Percentiles rank a stretch among this genome's conserved stretches.
phyloP scores from a whole-genome alignment of 768 basidiomycete genomes.

The Leccinum variicolor region DNA sequence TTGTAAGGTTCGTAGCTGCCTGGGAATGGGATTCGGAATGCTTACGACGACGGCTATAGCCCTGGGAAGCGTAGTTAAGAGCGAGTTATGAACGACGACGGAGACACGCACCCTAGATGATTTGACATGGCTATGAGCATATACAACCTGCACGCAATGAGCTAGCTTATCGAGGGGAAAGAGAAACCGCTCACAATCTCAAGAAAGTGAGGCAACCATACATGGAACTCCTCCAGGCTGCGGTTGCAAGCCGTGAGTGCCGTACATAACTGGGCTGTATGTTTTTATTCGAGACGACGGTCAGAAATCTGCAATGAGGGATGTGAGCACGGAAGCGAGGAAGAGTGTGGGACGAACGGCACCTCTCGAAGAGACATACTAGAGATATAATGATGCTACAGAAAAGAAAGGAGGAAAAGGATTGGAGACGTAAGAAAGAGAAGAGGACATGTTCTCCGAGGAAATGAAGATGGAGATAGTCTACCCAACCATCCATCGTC shows the following conservation, averaged over 20 bases:
- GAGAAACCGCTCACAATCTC: constrained; percentile 49
- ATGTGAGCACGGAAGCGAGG: constrained; percentile 1
- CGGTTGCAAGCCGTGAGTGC: constrained; percentile 42
- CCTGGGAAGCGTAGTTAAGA: constrained; percentile 7
- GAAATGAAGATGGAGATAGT: constrained; percentile 41
- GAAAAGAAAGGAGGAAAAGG: constrained; percentile 46
- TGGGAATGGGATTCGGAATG: not conserved
- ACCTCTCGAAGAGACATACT: constrained; percentile 63
- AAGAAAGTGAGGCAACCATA: constrained; percentile 58
- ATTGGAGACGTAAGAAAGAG: constrained; percentile 40
- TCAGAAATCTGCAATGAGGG: constrained; percentile 40
- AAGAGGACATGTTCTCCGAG: constrained; percentile 47
- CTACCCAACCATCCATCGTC: constrained; percentile 45
- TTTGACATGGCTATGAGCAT: constrained; percentile 76
- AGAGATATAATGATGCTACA: constrained; percentile 41
- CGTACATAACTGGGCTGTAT: constrained; percentile 42
- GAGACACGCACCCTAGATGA: constrained; percentile 55
- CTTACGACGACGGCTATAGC: constrained; percentile 27
- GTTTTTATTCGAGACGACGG: constrained; percentile 46
- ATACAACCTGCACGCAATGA: constrained; percentile 45
- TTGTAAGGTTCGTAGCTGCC: not conserved
- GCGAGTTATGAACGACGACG: constrained; percentile 2
- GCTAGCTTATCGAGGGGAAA: not conserved
- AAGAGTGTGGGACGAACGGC: constrained; percentile 4
- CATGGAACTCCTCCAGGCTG: constrained; percentile 51